Evolutionary conservation across 129 eudicot genomes (phyloP).

Genomic region (Helichrysum umbraculigerum): DNA sequence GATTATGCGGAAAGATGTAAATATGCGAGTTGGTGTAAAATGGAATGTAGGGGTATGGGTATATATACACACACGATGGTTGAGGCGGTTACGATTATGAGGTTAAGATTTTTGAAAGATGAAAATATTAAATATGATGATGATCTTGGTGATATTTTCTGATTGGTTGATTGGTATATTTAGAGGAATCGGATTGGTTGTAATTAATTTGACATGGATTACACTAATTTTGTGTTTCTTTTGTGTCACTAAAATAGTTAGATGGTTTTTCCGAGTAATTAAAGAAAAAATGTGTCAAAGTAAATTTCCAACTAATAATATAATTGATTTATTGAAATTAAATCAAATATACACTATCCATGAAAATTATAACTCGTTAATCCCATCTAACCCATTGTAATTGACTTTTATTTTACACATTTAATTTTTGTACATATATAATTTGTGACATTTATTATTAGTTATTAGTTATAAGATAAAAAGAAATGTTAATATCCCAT

Average conservation of each 20-base stretch:
- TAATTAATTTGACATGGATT: background rate
- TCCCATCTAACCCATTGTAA: no score
- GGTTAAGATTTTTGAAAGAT: background rate
- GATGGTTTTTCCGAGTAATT: no score
- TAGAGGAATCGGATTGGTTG: background rate
- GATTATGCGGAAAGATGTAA: background rate
- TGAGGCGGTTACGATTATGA: background rate
- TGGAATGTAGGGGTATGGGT: background rate
- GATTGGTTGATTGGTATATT: background rate
- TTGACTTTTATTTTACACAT: no score
- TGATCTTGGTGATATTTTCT: background rate
- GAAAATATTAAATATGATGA: background rate
- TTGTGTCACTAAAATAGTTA: background rate
- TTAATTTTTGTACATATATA: no score
- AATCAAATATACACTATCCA: no score
- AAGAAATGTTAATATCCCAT: no score
- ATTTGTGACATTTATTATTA: no score
- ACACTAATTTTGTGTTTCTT: background rate
- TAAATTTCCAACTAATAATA: no score
- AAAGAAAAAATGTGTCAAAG: no score
- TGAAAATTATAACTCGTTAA: no score
- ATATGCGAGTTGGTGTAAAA: background rate
- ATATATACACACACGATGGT: background rate
- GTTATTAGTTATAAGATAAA: no score
- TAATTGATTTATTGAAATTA: no score